Evolutionary conservation across 2,329 filamentous ascomycete species (phyloP), one percentile per base, ranked within the genome.

Genomic region (Trichoderma breve): DNA sequence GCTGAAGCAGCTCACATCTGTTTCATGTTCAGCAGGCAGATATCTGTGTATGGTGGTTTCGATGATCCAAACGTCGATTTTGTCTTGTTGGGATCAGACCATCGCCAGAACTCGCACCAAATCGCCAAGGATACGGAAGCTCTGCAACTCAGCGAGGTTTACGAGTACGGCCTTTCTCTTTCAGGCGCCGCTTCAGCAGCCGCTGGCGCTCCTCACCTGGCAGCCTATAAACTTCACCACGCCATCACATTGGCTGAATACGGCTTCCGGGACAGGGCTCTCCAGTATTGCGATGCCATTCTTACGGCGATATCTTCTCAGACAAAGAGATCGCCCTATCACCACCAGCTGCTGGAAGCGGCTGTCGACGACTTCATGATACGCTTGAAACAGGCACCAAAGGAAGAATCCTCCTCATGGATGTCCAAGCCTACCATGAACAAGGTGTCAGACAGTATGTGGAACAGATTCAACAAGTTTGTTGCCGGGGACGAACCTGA

Each of bases 351-450:
- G 34, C 86, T 99, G 58, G 90, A 96, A 73, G 85, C 88, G 12
- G 89, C 90, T 34, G 88, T 98, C 8, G 94, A 97, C 72, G 95
- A 98, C 79, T 86, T 99, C 36, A 90, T 89, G 79, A 92, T 91
- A 74, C 91, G 95, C 73, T 84, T 99, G 51, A 95, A 92, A 76
- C 93, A 96, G 79, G 92, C 94, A 21, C 94, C 95, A 14, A 93
- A 92, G 78, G 94, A 96, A 75, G 90, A 89, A 70, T 91, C 90
- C 7, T 91, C 89, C 24, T 95, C 94, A 2, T 97, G 95, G 93
- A 96, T 99, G 67, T 92, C 94, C 1, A 97, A 96, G 81, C 94
- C 95, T 7, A 98, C 90, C 80, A 97, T 98, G 88, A 95, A 97
- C 81, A 97, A 97, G 82, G 94, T 98, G 0, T 96, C 95, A 2